phyloP scores from a whole-genome alignment of 352 stramenopile genomes.

The Blastocystis sp. region DNA sequence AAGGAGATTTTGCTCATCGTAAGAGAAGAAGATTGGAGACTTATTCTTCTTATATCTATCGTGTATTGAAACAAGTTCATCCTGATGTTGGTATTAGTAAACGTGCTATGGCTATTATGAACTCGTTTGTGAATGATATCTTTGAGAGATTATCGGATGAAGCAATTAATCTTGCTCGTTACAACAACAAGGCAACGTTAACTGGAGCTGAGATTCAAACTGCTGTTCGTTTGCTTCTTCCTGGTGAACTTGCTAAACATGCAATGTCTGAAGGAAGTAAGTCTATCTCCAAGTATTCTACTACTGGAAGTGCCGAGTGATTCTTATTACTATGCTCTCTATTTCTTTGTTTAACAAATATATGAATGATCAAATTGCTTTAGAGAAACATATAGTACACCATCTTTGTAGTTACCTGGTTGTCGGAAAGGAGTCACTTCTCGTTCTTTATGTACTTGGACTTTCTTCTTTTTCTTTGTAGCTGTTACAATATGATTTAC shows the following conservation, averaged over 20 bases:
- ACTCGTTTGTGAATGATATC: slow-evolving; percentile 96
- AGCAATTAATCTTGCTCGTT: slow-evolving; percentile 85
- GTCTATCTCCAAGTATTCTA: slow-evolving; percentile 67
- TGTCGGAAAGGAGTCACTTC: neutral
- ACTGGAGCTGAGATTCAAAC: slow-evolving; percentile 90
- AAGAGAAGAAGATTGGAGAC: slow-evolving; percentile 74
- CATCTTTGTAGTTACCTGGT: neutral
- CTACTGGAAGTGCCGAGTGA: slow-evolving; percentile 44
- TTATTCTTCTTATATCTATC: slow-evolving; percentile 78
- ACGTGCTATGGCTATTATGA: slow-evolving; percentile 69
- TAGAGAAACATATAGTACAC: slow-evolving; percentile 23
- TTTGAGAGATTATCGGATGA: slow-evolving; percentile 93
- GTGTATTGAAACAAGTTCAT: slow-evolving; percentile 74
- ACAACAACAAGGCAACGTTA: slow-evolving; percentile 97
- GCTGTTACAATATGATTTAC: neutral
- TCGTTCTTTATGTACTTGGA: neutral
- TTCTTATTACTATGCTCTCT: slow-evolving; percentile 25
- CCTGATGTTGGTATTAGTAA: slow-evolving; percentile 70
- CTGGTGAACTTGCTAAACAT: slow-evolving; percentile 87
- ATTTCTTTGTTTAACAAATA: neutral
- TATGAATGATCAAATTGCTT: neutral
- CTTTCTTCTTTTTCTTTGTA: neutral
- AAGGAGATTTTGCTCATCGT: slow-evolving; percentile 64
- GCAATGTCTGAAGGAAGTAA: slow-evolving; percentile 86
- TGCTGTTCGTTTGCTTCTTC: slow-evolving; percentile 85